Percentiles rank a stretch among this genome's conserved stretches.
phyloP scores from a whole-genome alignment of 2,329 filamentous ascomycete genomes.

The Fusarium keratoplasticum region DNA sequence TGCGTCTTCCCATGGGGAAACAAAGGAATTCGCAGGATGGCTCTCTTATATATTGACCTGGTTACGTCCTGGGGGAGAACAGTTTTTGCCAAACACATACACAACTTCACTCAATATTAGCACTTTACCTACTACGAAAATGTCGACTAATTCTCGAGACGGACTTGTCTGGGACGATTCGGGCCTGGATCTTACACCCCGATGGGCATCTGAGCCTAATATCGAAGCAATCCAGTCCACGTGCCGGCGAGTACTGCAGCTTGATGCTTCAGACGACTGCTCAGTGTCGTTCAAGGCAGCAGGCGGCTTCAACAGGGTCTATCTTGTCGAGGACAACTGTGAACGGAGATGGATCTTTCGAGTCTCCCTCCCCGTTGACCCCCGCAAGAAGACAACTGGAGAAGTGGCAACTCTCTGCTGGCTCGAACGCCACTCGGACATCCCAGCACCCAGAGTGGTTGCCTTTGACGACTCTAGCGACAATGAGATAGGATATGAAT shows the following conservation, averaged over 20 bases:
- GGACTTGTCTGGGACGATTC: slow-evolving; percentile 26
- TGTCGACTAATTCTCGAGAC: background rate
- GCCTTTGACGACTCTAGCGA: slow-evolving; percentile 46
- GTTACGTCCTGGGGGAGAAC: background rate
- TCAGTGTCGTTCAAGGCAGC: slow-evolving; percentile 14
- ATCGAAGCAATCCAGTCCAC: slow-evolving; percentile 23
- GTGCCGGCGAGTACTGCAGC: slow-evolving; percentile 20
- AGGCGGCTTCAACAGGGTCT: slow-evolving; percentile 41
- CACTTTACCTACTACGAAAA: background rate
- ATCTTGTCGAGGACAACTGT: slow-evolving; percentile 20
- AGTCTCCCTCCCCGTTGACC: slow-evolving; percentile 51
- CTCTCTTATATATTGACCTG: background rate
- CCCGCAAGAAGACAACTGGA: slow-evolving; percentile 49
- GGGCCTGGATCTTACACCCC: slow-evolving; percentile 4
- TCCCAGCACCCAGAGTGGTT: slow-evolving; percentile 50
- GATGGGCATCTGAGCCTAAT: slow-evolving; percentile 28
- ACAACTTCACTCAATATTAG: background rate
- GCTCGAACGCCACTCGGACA: slow-evolving; percentile 43
- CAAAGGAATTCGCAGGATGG: background rate
- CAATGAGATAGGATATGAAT: slow-evolving; percentile 55
- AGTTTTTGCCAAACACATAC: background rate
- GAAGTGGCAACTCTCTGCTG: slow-evolving; percentile 54
- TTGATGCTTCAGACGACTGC: slow-evolving; percentile 18
- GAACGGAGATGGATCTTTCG: slow-evolving; percentile 38
- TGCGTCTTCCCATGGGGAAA: background rate